These are phyloP conservation scores for Passalora sequoiae DNA, from an alignment of 2,329 filamentous ascomycete species.

Conservation along the genomic window DNA sequence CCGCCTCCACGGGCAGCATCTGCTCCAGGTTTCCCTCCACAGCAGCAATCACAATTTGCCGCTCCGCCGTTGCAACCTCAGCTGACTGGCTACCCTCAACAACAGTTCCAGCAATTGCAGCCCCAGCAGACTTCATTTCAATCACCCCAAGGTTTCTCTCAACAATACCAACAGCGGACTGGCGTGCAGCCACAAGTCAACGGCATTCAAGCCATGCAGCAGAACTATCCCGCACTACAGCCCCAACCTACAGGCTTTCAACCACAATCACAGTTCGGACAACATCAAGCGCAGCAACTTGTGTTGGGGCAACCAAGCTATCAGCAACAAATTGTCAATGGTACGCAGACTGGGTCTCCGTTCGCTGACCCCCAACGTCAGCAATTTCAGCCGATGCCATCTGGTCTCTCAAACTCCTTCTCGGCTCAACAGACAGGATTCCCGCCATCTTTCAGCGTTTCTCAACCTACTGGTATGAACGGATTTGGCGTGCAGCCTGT, in stretches of 20 bases:
- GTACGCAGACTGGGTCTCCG: slow-evolving; percentile 44
- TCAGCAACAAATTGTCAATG: slow-evolving; percentile 50
- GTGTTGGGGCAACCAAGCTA: slow-evolving; percentile 31
- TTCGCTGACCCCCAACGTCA: slow-evolving; percentile 53
- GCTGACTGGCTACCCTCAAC: slow-evolving; percentile 63
- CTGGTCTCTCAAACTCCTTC: slow-evolving; percentile 35
- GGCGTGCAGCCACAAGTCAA: slow-evolving; percentile 28
- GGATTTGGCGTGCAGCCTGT: slow-evolving; percentile 44
- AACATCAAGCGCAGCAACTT: slow-evolving; percentile 16
- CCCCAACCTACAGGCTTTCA: slow-evolving; percentile 56
- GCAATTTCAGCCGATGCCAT: slow-evolving; percentile 35
- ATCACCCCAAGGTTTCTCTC: slow-evolving; percentile 16
- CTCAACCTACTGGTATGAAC: slow-evolving; percentile 35
- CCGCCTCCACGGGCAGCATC: slow-evolving; percentile 78
- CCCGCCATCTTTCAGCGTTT: slow-evolving; percentile 40
- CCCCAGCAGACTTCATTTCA: slow-evolving; percentile 37
- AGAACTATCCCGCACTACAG: slow-evolving; percentile 28
- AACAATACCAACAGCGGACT: slow-evolving; percentile 38
- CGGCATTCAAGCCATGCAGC: slow-evolving; percentile 17
- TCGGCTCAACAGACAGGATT: slow-evolving; percentile 50
- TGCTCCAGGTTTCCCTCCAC: slow-evolving; percentile 66
- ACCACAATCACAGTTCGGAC: slow-evolving; percentile 19
- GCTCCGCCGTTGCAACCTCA: slow-evolving; percentile 75
- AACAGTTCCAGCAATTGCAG: slow-evolving; percentile 35
- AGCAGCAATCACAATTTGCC: slow-evolving; percentile 61